Conservation (phyloP, 2,329 filamentous ascomycete species). For the Atkinsonella hypoxylon region DNA sequence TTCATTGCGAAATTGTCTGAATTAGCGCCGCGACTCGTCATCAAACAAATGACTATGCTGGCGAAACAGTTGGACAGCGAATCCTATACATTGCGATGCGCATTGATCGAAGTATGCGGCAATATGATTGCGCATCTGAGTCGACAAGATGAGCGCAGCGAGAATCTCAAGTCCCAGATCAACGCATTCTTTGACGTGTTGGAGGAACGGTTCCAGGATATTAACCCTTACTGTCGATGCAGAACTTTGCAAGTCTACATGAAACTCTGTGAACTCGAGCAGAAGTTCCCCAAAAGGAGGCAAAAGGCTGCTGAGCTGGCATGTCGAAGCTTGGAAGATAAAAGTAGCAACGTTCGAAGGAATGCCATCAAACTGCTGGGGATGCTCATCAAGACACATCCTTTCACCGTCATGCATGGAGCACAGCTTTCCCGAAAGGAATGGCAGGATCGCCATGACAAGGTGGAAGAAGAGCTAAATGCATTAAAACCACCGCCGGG, state of each 20-base stretch:
- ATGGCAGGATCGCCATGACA: constrained; percentile 72
- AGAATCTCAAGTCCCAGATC: constrained; percentile 89
- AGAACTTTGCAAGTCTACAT: constrained; percentile 87
- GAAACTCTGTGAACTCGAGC: constrained; percentile 85
- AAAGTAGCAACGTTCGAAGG: constrained; percentile 90
- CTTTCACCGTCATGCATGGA: constrained; percentile 84
- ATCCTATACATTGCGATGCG: constrained; percentile 87
- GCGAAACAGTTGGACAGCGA: constrained; percentile 95
- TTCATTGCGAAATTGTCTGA: constrained; percentile 93
- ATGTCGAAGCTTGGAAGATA: constrained; percentile 83
- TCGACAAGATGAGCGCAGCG: constrained; percentile 79
- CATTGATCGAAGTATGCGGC: constrained; percentile 91
- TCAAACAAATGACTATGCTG: constrained; percentile 93
- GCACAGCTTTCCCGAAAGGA: constrained; percentile 75
- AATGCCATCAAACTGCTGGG: constrained; percentile 91
- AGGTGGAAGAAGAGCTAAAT: constrained; percentile 71
- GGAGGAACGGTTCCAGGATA: constrained; percentile 88
- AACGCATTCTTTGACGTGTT: constrained; percentile 95
- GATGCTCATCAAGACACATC: constrained; percentile 83
- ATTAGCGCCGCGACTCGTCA: constrained; percentile 78
- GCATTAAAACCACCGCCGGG: constrained; percentile 72
- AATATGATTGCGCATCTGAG: constrained; percentile 88
- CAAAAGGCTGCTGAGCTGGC: constrained; percentile 82
- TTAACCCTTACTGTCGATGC: constrained; percentile 93
- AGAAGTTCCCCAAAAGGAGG: constrained; percentile 86